Evolutionary conservation across 225 moss, liverwort and hornwort genomes (phyloP), one percentile per base, ranked within the genome.

Genomic region (Polytrichum commune): DNA sequence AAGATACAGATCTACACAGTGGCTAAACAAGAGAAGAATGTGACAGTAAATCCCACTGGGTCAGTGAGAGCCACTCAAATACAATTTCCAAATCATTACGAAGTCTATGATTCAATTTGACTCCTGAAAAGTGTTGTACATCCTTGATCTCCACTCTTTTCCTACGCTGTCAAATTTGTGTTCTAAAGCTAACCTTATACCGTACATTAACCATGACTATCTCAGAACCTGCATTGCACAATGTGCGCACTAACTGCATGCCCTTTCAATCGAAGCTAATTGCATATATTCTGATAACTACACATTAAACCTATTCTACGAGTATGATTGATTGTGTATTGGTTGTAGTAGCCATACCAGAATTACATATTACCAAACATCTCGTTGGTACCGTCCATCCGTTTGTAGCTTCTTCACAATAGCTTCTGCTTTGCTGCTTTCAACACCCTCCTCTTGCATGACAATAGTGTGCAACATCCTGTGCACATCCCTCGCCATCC

Each of bases 401-500:
- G 74, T 69, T 70, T 91, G 91, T 72, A 97, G 60, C 79, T 94
- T 82, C 82, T 94, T 97, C 63, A 97, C 62, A 8, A 91, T 69
- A 29, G 68, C 85, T 66, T 92, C 97, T 0, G 94, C 94, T 74
- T 73, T 35, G 57, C 90, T 79, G 73, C 80, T 86, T 18, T 89
- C 91, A 66, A 83, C 82, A 55, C 77, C 84, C 65, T 75, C 82
- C 79, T 91, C 85, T 78, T 91, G 83, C 69, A 92, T 85, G 56
- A 97, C 84, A 27, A 97, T 85, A 8, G 73, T 74, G 33, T 83
- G 84, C 60, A 97, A 32, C 65, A 81, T 81, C 55, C 85, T 76
- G 75, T 97, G 89, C 62, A 97, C 97, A 80, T 97, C 97, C 74
- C 85, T 94, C 10, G 97, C 97, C 97, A 89, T 97, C 62, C 92